Base-by-base conservation (phyloP, 1,284 basidiomycete species). In the Microstroma glucosiphilum region DNA sequence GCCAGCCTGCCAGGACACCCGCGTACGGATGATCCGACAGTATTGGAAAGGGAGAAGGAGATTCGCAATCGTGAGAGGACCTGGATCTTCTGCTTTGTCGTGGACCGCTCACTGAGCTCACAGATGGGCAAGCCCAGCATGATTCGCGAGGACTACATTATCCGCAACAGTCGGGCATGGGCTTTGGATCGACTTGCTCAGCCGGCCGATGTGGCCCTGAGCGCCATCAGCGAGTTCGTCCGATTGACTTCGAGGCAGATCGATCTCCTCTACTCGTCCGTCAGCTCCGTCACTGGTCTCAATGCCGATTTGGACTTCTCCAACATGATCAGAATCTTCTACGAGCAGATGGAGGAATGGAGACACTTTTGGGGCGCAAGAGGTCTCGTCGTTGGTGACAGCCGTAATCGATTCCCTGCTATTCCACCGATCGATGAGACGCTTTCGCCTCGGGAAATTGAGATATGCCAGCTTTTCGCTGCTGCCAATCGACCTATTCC, bases 51-150 rank as follows among this genome's bases (percentile, higher is more conserved):
- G 66, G 88, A 89, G 75, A 84, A 90, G 48, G 91, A 96, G 81
- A 88, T 96, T 17, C 88, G 91, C 80, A 96, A 96, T 79, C 85
- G 93, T 51, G 93, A 96, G 79, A 83, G 93, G 56, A 93, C 92
- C 25, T 97, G 93, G 93, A 84, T 94, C 59, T 81, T 93, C 67
- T 96, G 91, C 78, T 96, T 91, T 79, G 86, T 86, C 61, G 83
- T 96, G 42, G 93, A 97, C 80, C 86, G 92, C 61, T 93, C 68
- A 17, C 60, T 77, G 63, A 91, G 90, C 68, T 89, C 92, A 0
- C 92, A 93, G 81, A 90, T 92, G 89, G 90, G 91, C 61, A 92
- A 92, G 80, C 90, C 90, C 1, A 85, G 89, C 77, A 87, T 87
- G 8, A 87, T 92, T 71, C 87, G 87, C 89, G 82, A 91, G 89